phyloP scores from a whole-genome alignment of 2,329 filamentous ascomycete genomes.

The Didymella sp. region DNA sequence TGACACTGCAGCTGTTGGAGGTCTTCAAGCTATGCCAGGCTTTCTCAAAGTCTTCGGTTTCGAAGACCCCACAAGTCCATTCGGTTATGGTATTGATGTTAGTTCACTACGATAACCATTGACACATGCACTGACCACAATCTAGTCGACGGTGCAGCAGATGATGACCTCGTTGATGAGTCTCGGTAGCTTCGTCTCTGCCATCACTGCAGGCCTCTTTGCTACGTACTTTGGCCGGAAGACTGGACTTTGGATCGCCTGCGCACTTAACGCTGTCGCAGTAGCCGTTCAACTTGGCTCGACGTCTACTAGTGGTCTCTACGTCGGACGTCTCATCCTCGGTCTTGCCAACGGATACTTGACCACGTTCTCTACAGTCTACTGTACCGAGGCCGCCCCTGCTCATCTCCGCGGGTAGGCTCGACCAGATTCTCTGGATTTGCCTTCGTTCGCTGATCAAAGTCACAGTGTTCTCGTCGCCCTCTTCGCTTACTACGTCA shows the following conservation, averaged over 20 bases:
- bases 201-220: conserved; percentile 57
- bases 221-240: conserved; percentile 57
- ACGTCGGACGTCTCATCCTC: conserved; percentile 54
- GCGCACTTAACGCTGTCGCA: conserved; percentile 54
- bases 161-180: conserved; percentile 62
- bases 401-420: conserved; percentile 41
- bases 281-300: conserved; percentile 31
- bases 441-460: conserved; percentile 27
- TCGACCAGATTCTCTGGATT: background rate
- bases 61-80: conserved; percentile 46
- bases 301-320: conserved; percentile 34
- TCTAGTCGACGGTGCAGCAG: conserved; percentile 58
- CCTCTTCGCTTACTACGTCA: conserved; percentile 59
- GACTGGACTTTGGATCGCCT: conserved; percentile 57
- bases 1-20: conserved; percentile 56
- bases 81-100: conserved; percentile 54
- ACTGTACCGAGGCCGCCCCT: conserved; percentile 53
- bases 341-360: conserved; percentile 52
- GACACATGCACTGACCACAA: background rate
- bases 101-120: conserved; percentile 18
- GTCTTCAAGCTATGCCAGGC: too few relatives aligned
- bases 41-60: too few relatives aligned
- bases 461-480: conserved; percentile 51
- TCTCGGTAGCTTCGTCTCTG: conserved; percentile 59
- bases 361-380: conserved; percentile 62